Evolutionary conservation across 2,329 filamentous ascomycete genomes (phyloP).

Genomic region (Keithomyces neogunnii): DNA sequence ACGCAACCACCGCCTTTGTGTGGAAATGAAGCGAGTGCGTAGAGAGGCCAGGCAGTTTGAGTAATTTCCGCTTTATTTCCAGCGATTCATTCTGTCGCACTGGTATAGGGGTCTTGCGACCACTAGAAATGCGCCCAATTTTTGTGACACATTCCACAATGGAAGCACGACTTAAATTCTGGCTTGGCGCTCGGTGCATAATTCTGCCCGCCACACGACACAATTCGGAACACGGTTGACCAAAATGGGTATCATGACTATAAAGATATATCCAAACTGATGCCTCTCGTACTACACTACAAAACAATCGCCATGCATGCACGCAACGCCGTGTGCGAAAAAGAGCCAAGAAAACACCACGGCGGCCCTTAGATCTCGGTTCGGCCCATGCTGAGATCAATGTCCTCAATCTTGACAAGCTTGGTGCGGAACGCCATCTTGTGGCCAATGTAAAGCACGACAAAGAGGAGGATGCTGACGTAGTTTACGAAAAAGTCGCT

Average conservation of each 20-base stretch:
- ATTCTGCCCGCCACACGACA: too few relatives aligned
- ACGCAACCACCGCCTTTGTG: too few relatives aligned
- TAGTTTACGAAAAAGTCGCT: conserved; percentile 57
- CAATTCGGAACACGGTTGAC: background rate
- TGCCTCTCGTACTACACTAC: background rate
- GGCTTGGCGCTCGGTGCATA: too few relatives aligned
- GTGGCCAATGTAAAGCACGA: conserved; percentile 51
- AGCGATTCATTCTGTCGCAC: too few relatives aligned
- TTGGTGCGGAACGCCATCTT: conserved; percentile 40
- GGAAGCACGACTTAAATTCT: too few relatives aligned
- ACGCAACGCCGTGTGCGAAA: conserved; percentile 1
- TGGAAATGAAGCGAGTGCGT: too few relatives aligned
- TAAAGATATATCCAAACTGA: background rate
- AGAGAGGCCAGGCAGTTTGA: too few relatives aligned
- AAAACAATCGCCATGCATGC: conserved; percentile 1
- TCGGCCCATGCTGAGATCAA: conserved; percentile 21
- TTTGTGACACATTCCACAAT: too few relatives aligned
- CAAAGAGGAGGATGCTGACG: conserved; percentile 55
- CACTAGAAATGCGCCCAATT: too few relatives aligned
- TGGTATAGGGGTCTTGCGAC: too few relatives aligned
- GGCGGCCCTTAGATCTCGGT: background rate
- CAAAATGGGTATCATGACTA: conserved; percentile 8
- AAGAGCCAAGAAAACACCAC: background rate
- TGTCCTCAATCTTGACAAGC: conserved; percentile 26
- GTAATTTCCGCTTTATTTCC: too few relatives aligned